These are phyloP conservation scores for Canariomyces notabilis DNA, from an alignment of 2,329 filamentous ascomycete species.

Conservation along the genomic window DNA sequence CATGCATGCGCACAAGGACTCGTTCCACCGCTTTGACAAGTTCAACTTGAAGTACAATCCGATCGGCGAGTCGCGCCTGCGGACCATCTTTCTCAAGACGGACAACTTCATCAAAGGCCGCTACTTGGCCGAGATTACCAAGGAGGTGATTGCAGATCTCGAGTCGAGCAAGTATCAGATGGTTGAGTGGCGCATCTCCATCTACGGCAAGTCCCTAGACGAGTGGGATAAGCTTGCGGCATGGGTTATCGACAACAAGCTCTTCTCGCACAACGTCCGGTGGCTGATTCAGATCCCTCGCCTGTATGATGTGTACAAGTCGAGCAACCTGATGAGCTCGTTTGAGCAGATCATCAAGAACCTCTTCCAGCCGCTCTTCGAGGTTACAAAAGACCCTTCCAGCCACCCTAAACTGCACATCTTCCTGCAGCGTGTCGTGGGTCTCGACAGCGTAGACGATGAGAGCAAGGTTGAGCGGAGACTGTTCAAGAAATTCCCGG, in stretches of 20 bases:
- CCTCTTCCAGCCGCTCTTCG: slow-evolving; percentile 88
- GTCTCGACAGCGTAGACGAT: slow-evolving; percentile 96
- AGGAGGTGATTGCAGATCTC: slow-evolving; percentile 93
- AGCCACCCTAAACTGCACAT: slow-evolving; percentile 90
- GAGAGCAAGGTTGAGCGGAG: slow-evolving; percentile 95
- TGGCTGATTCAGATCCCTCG: slow-evolving; percentile 96
- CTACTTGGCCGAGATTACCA: slow-evolving; percentile 94
- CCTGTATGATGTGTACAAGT: slow-evolving; percentile 93
- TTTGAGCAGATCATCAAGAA: slow-evolving; percentile 90
- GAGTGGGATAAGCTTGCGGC: slow-evolving; percentile 98
- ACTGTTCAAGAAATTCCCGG: slow-evolving; percentile 91
- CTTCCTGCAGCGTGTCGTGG: slow-evolving; percentile 91
- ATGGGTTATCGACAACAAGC: slow-evolving; percentile 97
- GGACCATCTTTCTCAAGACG: slow-evolving; percentile 98
- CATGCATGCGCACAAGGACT: slow-evolving; percentile 99
- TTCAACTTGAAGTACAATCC: slow-evolving; percentile 99
- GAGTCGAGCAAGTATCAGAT: slow-evolving; percentile 99
- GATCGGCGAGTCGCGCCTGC: slow-evolving; percentile 86
- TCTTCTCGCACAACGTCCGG: slow-evolving; percentile 94
- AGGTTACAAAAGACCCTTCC: slow-evolving; percentile 81
- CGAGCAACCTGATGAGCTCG: slow-evolving; percentile 75
- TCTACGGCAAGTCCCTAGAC: slow-evolving; percentile 85
- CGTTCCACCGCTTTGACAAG: slow-evolving; percentile 98
- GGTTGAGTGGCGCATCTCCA: slow-evolving; percentile 98
- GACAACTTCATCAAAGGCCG: slow-evolving; percentile 96